phyloP scores from a whole-genome alignment of 106 monocot species.

The Dioscorea zingiberensis region DNA sequence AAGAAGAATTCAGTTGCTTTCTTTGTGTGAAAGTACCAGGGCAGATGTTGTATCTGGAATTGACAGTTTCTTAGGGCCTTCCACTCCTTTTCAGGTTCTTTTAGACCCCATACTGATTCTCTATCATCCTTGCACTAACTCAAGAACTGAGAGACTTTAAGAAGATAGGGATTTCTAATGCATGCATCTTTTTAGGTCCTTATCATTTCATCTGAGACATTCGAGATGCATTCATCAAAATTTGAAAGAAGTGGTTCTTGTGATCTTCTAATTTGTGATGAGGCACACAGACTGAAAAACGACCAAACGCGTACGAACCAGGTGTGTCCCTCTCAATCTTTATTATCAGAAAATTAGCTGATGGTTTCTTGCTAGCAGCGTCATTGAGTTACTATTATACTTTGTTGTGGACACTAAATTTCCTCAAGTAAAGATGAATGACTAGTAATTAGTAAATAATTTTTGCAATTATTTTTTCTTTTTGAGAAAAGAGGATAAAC shows the following conservation, averaged over 20 bases:
- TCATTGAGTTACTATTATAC: no score
- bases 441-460: no score
- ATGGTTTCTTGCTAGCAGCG: no score
- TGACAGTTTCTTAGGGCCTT: slow-evolving; percentile 69
- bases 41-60: slow-evolving; percentile 92
- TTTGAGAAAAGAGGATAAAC: no score
- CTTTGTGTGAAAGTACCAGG: slow-evolving; percentile 93
- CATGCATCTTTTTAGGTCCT: slow-evolving; percentile 51
- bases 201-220: slow-evolving; percentile 95
- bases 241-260: slow-evolving; percentile 81
- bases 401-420: no score
- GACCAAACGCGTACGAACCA: slow-evolving; percentile 51
- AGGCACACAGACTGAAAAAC: slow-evolving; percentile 97
- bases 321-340: no score
- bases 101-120: not conserved
- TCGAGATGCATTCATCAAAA: slow-evolving; percentile 94
- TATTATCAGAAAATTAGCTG: no score
- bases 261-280: slow-evolving; percentile 98
- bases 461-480: no score
- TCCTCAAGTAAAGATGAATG: no score
- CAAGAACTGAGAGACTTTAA: no score
- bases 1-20: slow-evolving; percentile 62
- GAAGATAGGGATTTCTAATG: not conserved
- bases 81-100: slow-evolving; percentile 56
- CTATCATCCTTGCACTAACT: no score